Conservation (phyloP, 1,284 basidiomycete species). For the Rhodotorula sp. region DNA sequence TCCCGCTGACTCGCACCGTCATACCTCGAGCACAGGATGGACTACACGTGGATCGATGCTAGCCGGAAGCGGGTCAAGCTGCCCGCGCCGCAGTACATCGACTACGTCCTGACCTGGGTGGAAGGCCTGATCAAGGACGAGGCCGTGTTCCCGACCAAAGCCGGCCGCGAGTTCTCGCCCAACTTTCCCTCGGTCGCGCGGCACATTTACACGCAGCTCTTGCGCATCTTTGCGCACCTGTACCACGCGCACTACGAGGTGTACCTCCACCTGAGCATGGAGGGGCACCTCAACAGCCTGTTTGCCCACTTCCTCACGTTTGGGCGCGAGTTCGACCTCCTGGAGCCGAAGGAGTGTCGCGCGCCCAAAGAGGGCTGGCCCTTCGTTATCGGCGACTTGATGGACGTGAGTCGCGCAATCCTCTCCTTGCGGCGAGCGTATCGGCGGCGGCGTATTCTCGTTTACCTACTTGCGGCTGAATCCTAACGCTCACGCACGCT, state of each 20-base stretch:
- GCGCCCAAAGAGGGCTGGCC: slow-evolving; percentile 53
- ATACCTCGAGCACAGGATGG: slow-evolving; percentile 63
- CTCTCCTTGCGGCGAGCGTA: background rate
- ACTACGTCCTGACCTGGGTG: slow-evolving; percentile 99
- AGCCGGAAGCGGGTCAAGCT: slow-evolving; percentile 90
- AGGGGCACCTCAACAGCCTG: slow-evolving; percentile 96
- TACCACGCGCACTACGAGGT: slow-evolving; percentile 93
- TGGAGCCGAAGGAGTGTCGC: slow-evolving; percentile 70
- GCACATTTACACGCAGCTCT: slow-evolving; percentile 94
- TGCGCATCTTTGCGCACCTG: slow-evolving; percentile 96
- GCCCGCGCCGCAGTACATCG: slow-evolving; percentile 94
- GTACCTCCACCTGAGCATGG: slow-evolving; percentile 86
- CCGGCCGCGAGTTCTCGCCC: slow-evolving; percentile 86
- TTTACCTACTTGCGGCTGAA: background rate
- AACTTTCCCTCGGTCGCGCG: slow-evolving; percentile 90
- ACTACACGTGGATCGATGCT: slow-evolving; percentile 97
- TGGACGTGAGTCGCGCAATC: slow-evolving; percentile 43
- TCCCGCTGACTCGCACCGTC: background rate
- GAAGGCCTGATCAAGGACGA: slow-evolving; percentile 94
- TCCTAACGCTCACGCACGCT: background rate
- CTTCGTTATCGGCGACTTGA: slow-evolving; percentile 48
- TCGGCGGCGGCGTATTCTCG: background rate
- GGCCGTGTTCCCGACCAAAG: slow-evolving; percentile 90
- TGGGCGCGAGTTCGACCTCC: slow-evolving; percentile 74
- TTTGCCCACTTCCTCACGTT: slow-evolving; percentile 97